Evolutionary conservation across 78 protist genomes (phyloP).

Genomic region (Planoprotostelium fungivorum): DNA sequence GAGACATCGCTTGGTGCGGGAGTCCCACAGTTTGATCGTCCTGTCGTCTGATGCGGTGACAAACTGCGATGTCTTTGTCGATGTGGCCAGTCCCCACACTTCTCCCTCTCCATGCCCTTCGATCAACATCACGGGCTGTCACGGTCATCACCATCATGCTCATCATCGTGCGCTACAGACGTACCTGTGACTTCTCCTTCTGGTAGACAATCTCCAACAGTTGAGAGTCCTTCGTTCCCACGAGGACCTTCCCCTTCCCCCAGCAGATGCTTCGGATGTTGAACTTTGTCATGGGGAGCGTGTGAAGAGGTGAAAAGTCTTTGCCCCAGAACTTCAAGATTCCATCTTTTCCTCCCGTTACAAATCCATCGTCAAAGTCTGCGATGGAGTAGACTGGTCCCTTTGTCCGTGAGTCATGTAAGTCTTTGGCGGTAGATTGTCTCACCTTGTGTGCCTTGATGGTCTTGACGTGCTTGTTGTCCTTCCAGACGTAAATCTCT

Average conservation of each 20-base stretch:
- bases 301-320: neutral
- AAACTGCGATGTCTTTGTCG: neutral
- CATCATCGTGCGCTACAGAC: no score
- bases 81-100: slow-evolving; percentile 30
- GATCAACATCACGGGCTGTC: neutral
- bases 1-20: neutral
- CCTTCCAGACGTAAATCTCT: neutral
- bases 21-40: slow-evolving; percentile 28
- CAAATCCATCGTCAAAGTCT: neutral
- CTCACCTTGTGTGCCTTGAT: neutral
- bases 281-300: neutral
- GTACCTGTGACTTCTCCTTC: neutral
- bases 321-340: neutral
- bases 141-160: neutral
- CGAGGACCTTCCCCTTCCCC: neutral
- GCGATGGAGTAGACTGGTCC: neutral
- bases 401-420: neutral
- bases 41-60: slow-evolving; percentile 24
- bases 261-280: neutral
- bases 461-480: neutral
- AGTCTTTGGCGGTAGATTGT: neutral
- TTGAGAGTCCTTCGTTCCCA: neutral
- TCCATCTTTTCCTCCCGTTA: neutral
- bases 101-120: slow-evolving; percentile 20
- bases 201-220: neutral